Percentiles rank a stretch among this genome's conserved stretches.
These are phyloP conservation scores for Aureobasidium sp. DNA, from an alignment of 2,329 filamentous ascomycete species.

Conservation along the genomic window DNA sequence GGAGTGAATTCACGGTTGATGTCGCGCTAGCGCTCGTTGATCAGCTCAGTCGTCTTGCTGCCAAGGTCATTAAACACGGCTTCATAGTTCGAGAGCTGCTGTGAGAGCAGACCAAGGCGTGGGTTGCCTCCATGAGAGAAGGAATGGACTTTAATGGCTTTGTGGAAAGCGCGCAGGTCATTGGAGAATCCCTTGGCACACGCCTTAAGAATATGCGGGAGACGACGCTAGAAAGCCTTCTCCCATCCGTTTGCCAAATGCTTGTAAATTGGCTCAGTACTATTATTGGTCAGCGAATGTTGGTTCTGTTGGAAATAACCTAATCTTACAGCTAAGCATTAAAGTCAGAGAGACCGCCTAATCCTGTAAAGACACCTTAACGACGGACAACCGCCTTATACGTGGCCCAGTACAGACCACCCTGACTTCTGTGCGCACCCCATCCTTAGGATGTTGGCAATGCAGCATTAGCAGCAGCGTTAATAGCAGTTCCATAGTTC, in stretches of 20 bases:
- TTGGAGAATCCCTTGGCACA: slow-evolving; percentile 27
- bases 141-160: slow-evolving; percentile 32
- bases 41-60: slow-evolving; percentile 23
- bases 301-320: too few species aligned
- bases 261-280: slow-evolving; percentile 29
- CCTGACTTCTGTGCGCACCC: slow-evolving; percentile 31
- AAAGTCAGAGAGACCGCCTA: slow-evolving; percentile 32
- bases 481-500: slow-evolving; percentile 32
- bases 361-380: slow-evolving; percentile 37
- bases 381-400: slow-evolving; percentile 50
- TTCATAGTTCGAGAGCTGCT: slow-evolving; percentile 36
- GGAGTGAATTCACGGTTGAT: slow-evolving; percentile 48
- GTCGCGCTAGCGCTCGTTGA: slow-evolving; percentile 42
- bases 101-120: slow-evolving; percentile 31
- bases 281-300: background rate
- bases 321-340: slow-evolving; percentile 27
- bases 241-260: slow-evolving; percentile 36
- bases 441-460: slow-evolving; percentile 26
- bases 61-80: slow-evolving; percentile 33
- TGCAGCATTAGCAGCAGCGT: slow-evolving; percentile 31
- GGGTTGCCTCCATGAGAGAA: slow-evolving; percentile 31
- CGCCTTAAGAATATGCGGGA: slow-evolving; percentile 32
- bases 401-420: slow-evolving; percentile 43
- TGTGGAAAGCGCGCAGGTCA: slow-evolving; percentile 34
- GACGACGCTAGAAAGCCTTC: slow-evolving; percentile 32